Percentiles rank a stretch among this genome's conserved stretches.
phyloP scores from a whole-genome alignment of 2,329 filamentous ascomycete genomes.

The Myriosclerotinia curreyana region DNA sequence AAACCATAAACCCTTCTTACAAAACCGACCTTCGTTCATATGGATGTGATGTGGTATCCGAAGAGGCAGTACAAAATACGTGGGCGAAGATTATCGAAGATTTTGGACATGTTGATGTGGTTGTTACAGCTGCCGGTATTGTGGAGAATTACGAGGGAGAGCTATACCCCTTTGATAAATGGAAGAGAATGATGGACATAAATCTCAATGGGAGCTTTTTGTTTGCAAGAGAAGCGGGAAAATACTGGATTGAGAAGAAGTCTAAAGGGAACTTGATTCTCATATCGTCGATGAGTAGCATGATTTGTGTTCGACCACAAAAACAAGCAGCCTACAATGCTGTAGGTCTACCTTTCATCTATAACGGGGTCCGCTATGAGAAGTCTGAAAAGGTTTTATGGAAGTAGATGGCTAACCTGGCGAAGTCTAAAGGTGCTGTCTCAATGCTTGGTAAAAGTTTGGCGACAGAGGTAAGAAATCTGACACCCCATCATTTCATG shows the following conservation, averaged over 20 bases:
- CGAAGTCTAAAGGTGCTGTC: slow-evolving; percentile 55
- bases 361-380: background rate
- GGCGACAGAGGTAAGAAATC: slow-evolving; percentile 45
- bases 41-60: slow-evolving; percentile 42
- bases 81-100: slow-evolving; percentile 42
- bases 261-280: slow-evolving; percentile 36
- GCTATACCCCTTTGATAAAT: slow-evolving; percentile 39
- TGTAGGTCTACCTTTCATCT: slow-evolving; percentile 27
- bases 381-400: background rate
- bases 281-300: slow-evolving; percentile 38
- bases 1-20: slow-evolving; percentile 27
- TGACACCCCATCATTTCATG: background rate
- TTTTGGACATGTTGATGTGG: slow-evolving; percentile 41
- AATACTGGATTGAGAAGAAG: slow-evolving; percentile 40
- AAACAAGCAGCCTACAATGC: slow-evolving; percentile 42
- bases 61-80: slow-evolving; percentile 41
- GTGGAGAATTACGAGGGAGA: slow-evolving; percentile 40
- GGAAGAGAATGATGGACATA: slow-evolving; percentile 41
- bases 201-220: slow-evolving; percentile 42
- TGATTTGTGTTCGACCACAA: slow-evolving; percentile 40
- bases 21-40: slow-evolving; percentile 40
- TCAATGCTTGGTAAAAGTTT: slow-evolving; percentile 58
- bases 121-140: slow-evolving; percentile 44
- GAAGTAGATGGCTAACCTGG: slow-evolving; percentile 7
- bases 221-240: slow-evolving; percentile 41